phyloP scores from a whole-genome alignment of 768 basidiomycete species.

The Xerocomus potaroensis region DNA sequence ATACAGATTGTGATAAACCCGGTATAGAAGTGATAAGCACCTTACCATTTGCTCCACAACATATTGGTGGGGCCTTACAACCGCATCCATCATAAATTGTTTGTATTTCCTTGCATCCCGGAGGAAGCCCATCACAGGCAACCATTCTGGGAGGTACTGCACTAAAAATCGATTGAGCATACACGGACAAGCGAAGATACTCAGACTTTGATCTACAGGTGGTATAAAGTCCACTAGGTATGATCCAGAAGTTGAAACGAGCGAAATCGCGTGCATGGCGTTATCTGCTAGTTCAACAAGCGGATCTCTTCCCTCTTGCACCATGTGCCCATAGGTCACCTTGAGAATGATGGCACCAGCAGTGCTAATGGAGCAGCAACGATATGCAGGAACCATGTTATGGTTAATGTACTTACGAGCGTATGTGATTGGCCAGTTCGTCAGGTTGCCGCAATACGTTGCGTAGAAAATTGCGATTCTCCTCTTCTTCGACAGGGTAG shows the following conservation, averaged over 20 bases:
- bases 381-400: too few species aligned
- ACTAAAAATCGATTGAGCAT: constrained; percentile 16
- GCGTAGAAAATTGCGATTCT: constrained; percentile 15
- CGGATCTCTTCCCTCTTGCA: constrained; percentile 33
- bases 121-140: constrained; percentile 34
- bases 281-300: constrained; percentile 30
- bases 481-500: constrained; percentile 16
- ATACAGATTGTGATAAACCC: background rate
- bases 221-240: constrained; percentile 23
- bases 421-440: constrained; percentile 17
- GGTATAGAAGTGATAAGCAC: background rate
- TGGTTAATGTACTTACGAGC: constrained; percentile 8
- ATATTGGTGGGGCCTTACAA: constrained; percentile 41
- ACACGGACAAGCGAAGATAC: background rate
- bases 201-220: constrained; percentile 3
- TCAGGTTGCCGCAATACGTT: constrained; percentile 18
- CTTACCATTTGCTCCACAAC: constrained; percentile 46
- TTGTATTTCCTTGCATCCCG: constrained; percentile 25
- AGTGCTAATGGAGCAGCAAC: too few species aligned
- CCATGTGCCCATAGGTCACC: constrained; percentile 38
- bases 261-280: constrained; percentile 15
- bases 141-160: constrained; percentile 31
- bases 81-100: constrained; percentile 32
- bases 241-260: constrained; percentile 1
- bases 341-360: constrained; percentile 32